phyloP scores from a whole-genome alignment of 345 rosid genomes.

The Fremontodendron californicum region DNA sequence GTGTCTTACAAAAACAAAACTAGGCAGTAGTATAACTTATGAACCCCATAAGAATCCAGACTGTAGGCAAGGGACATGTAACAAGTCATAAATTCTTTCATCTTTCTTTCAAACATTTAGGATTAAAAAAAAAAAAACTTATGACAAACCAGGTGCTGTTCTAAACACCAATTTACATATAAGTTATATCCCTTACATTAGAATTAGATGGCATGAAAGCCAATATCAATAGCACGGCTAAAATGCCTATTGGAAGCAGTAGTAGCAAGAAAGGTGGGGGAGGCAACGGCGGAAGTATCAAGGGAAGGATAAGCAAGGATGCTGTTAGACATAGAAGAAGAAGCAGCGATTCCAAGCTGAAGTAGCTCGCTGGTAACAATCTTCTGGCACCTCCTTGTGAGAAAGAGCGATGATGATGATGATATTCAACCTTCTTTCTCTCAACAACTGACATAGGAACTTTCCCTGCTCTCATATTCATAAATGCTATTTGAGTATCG shows the following conservation, averaged over 20 bases:
- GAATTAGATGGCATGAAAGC: conserved; percentile 63
- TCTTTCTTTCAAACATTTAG: not conserved
- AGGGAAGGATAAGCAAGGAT: conserved; percentile 55
- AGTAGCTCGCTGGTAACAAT: conserved; percentile 26
- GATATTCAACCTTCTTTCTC: conserved; percentile 1
- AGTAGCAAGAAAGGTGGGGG: conserved; percentile 69
- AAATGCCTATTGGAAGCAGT: conserved; percentile 52
- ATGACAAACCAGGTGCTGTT: not conserved
- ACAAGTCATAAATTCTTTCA: not conserved
- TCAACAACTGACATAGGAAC: not conserved
- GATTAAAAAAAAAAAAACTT: not conserved
- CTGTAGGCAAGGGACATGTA: not conserved
- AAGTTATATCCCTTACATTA: conserved; percentile 44
- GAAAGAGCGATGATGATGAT: no score
- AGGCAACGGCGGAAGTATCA: conserved; percentile 71
- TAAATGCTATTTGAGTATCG: not conserved
- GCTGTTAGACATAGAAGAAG: conserved; percentile 50
- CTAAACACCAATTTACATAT: conserved; percentile 31
- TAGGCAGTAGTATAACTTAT: no score
- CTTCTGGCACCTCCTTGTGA: conserved; percentile 7
- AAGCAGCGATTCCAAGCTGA: conserved; percentile 48
- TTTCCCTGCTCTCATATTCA: not conserved
- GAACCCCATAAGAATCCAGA: not conserved
- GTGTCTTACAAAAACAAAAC: no score
- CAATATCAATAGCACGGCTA: conserved; percentile 45